Percentiles rank a stretch among this genome's conserved stretches.
Conservation (phyloP, 371 early-diverging fungal species). For the Circinella umbellata region DNA sequence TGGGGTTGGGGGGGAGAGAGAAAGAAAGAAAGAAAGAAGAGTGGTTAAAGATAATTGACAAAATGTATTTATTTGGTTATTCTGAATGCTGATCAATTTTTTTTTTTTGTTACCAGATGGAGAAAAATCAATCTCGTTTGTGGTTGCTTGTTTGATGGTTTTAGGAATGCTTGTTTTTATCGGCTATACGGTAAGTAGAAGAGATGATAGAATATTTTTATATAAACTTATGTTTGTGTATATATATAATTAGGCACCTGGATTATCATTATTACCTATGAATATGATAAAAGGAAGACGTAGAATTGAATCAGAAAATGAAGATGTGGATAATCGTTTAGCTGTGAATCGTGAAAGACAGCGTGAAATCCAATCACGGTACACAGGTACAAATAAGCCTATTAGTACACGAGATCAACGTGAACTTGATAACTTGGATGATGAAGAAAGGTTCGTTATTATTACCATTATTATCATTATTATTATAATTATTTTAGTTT, state of each 20-base stretch:
- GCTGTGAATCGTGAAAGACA: slow-evolving; percentile 45
- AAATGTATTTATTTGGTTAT: background rate
- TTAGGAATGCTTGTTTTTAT: slow-evolving; percentile 54
- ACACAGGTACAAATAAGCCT: slow-evolving; percentile 28
- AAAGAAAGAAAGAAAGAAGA: slow-evolving; percentile 49
- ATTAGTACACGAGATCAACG: slow-evolving; percentile 49
- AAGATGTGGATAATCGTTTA: slow-evolving; percentile 43
- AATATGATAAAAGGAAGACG: slow-evolving; percentile 51
- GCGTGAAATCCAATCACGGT: slow-evolving; percentile 44
- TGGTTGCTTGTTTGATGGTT: slow-evolving; percentile 52
- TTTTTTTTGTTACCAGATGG: slow-evolving; percentile 37
- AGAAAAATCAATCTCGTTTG: slow-evolving; percentile 56
- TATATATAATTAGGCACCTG: slow-evolving; percentile 55
- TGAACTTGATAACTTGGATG: slow-evolving; percentile 49
- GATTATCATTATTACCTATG: slow-evolving; percentile 59
- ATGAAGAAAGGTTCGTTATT: slow-evolving; percentile 48
- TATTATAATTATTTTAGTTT: no score
- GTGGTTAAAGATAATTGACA: no score
- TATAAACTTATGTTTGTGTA: no score
- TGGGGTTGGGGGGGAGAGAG: slow-evolving; percentile 40
- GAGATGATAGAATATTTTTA: no score
- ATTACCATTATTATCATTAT: no score
- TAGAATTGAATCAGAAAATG: slow-evolving; percentile 39
- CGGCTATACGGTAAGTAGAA: slow-evolving; percentile 53
- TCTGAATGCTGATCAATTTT: background rate